These are phyloP conservation scores for Biancaea sappan DNA, from an alignment of 306 rosid genomes.

Conservation along the genomic window DNA sequence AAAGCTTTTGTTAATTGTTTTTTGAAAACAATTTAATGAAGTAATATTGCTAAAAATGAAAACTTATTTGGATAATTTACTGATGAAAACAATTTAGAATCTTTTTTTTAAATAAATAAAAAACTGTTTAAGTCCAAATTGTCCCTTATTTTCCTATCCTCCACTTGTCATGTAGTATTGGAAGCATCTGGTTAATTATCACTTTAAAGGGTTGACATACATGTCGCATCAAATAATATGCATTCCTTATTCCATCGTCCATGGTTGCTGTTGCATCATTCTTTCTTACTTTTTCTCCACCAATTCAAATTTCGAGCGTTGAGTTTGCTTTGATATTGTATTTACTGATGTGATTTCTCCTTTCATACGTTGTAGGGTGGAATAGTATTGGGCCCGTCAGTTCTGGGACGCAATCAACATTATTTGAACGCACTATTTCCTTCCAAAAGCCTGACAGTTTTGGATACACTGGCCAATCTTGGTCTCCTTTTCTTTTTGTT, in stretches of 20 bases:
- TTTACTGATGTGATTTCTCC: neutral
- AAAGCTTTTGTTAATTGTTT: too few species aligned
- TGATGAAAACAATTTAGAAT: too few species aligned
- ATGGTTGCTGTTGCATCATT: neutral
- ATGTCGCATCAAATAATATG: neutral
- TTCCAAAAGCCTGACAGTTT: constrained; percentile 52
- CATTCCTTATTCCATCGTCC: neutral
- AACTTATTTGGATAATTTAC: neutral
- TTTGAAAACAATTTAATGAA: too few species aligned
- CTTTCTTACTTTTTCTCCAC: neutral
- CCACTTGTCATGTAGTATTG: neutral
- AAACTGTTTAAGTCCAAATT: neutral
- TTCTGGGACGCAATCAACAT: constrained; percentile 46
- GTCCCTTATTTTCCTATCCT: neutral
- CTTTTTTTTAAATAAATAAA: too few species aligned
- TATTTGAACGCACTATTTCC: constrained; percentile 58
- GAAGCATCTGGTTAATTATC: too few species aligned
- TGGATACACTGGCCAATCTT: constrained; percentile 69
- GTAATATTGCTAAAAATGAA: too few species aligned
- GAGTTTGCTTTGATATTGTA: neutral
- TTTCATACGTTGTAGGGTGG: constrained; percentile 66
- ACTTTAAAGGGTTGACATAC: neutral
- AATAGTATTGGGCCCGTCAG: constrained; percentile 73
- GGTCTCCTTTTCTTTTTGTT: constrained; percentile 76
- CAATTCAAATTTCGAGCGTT: neutral